Evolutionary conservation across 2,329 filamentous ascomycete genomes (phyloP).

Genomic region (Blastomyces percursus): DNA sequence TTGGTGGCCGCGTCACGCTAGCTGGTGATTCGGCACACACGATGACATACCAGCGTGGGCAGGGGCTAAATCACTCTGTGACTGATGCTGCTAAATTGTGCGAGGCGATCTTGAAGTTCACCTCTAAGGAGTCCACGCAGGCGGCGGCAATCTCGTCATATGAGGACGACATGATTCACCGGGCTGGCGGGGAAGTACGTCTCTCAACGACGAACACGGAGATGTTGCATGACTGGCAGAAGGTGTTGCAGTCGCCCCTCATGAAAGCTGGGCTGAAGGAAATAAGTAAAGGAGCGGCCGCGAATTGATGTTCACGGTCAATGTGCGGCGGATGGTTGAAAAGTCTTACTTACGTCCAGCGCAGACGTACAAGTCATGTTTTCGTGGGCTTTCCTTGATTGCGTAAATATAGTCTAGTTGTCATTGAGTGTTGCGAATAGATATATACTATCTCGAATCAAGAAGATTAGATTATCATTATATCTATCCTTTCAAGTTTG

Average conservation of each 20-base stretch:
- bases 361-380: neutral
- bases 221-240: conserved; percentile 37
- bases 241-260: conserved; percentile 15
- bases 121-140: conserved; percentile 9
- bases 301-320: neutral
- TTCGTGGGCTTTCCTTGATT: neutral
- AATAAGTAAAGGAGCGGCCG: neutral
- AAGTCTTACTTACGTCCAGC: neutral
- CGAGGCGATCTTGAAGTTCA: conserved; percentile 12
- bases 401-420: neutral
- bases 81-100: conserved; percentile 18
- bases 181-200: conserved; percentile 36
- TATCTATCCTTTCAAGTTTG: neutral
- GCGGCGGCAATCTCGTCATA: conserved; percentile 18
- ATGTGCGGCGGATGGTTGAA: neutral
- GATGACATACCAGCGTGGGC: conserved; percentile 19
- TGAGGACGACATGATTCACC: conserved; percentile 30
- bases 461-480: neutral
- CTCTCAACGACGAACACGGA: conserved; percentile 34
- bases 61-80: conserved; percentile 20
- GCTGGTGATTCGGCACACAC: conserved; percentile 20
- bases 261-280: conserved; percentile 8
- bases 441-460: neutral
- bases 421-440: neutral
- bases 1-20: conserved; percentile 16